phyloP scores from a whole-genome alignment of 345 rosid genomes.

The Moringa oleifera region DNA sequence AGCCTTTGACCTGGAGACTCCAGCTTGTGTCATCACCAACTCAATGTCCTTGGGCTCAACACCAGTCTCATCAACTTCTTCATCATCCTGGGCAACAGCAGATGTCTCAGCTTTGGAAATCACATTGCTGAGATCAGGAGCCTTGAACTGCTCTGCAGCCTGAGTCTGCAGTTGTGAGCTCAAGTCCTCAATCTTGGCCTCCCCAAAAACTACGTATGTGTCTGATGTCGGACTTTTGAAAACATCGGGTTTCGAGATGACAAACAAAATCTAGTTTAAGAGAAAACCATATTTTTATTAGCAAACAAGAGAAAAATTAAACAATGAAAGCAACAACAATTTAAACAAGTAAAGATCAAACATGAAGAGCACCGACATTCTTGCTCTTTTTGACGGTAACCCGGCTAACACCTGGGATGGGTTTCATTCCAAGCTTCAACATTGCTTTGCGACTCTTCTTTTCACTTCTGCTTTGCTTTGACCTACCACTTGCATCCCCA shows the following conservation, averaged over 20 bases:
- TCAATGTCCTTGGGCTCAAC: constrained; percentile 90
- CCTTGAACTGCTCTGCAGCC: constrained; percentile 86
- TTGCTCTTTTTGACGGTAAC: constrained; percentile 82
- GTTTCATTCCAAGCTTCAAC: constrained; percentile 89
- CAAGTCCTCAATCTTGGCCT: constrained; percentile 87
- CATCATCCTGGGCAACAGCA: constrained; percentile 57
- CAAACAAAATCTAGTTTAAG: constrained; percentile 54
- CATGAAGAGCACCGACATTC: constrained; percentile 41
- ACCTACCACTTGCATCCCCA: constrained; percentile 54
- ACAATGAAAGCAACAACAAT: neutral
- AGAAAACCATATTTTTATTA: neutral
- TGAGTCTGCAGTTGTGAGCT: constrained; percentile 83
- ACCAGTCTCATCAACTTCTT: constrained; percentile 77
- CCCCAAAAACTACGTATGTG: constrained; percentile 75
- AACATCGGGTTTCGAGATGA: constrained; percentile 83
- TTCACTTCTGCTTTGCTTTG: constrained; percentile 87
- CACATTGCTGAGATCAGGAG: constrained; percentile 50
- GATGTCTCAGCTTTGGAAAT: constrained; percentile 68
- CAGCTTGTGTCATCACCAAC: constrained; percentile 91
- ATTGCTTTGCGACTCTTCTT: constrained; percentile 89
- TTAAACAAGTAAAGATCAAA: neutral
- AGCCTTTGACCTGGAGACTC: constrained; percentile 66
- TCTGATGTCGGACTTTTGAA: constrained; percentile 88
- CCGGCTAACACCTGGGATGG: constrained; percentile 71
- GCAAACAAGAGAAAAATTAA: neutral